Evolutionary conservation across 139 green algal genomes (phyloP).

Genomic region (Picochlorum sp.): DNA sequence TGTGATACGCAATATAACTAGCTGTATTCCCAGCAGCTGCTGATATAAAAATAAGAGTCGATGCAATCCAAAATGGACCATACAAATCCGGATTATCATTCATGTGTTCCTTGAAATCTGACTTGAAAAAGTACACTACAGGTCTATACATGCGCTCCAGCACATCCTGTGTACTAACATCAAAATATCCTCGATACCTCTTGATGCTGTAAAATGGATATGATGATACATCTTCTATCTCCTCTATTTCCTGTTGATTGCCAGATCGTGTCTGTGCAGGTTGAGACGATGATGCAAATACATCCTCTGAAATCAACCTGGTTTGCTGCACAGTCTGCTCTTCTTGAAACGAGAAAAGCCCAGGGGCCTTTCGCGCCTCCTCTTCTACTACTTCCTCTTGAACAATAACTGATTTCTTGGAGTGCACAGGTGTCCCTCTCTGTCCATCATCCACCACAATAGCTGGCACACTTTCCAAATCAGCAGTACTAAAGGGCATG

Average conservation of each 20-base stretch:
- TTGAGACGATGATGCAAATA: background rate
- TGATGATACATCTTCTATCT: conserved; percentile 27
- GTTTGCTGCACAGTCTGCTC: background rate
- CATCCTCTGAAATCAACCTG: conserved; percentile 1
- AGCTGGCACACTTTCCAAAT: conserved; percentile 17
- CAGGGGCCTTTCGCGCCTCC: background rate
- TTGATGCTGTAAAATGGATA: conserved; percentile 63
- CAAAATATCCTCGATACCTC: conserved; percentile 68
- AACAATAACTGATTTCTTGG: background rate
- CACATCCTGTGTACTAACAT: conserved; percentile 76
- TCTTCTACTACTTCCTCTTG: background rate
- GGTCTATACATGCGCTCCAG: conserved; percentile 54
- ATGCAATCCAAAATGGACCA: conserved; percentile 79
- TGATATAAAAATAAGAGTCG: conserved; percentile 75
- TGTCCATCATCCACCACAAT: background rate
- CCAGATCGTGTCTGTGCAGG: background rate
- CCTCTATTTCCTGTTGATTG: background rate
- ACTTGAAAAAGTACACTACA: conserved; percentile 53
- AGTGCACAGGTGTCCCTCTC: conserved; percentile 1
- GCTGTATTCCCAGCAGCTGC: conserved; percentile 65
- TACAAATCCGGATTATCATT: conserved; percentile 65
- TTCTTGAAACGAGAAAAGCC: background rate
- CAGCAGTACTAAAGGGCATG: conserved; percentile 31
- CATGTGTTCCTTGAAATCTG: conserved; percentile 66
- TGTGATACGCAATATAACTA: conserved; percentile 48